These are phyloP conservation scores for Phaseolus coccineus DNA, from an alignment of 331 rosid species.

Conservation along the genomic window DNA sequence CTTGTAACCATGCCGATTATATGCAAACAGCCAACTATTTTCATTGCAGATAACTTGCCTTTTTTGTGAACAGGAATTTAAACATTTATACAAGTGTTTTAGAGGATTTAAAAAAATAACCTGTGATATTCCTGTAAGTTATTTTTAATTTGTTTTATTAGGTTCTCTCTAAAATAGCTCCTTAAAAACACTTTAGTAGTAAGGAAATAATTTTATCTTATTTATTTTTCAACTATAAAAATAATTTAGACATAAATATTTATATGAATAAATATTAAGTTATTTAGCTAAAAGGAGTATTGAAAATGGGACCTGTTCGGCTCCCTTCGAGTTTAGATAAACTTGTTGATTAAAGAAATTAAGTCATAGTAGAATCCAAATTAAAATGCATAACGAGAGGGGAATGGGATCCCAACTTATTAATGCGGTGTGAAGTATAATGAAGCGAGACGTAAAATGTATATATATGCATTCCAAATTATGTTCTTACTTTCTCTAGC, in stretches of 20 bases:
- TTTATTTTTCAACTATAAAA: background rate
- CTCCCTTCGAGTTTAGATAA: background rate
- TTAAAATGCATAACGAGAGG: background rate
- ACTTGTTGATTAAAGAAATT: background rate
- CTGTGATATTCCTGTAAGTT: background rate
- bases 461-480: background rate
- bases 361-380: background rate
- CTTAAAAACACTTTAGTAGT: background rate
- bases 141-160: background rate
- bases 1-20: background rate
- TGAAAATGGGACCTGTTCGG: background rate
- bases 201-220: background rate
- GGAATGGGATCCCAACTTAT: background rate
- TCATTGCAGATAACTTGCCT: background rate
- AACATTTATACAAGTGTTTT: background rate
- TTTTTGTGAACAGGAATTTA: background rate
- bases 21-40: background rate
- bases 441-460: background rate
- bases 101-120: background rate
- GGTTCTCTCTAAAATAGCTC: background rate
- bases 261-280: background rate
- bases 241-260: background rate
- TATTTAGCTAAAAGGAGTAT: background rate
- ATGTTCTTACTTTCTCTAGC: slow-evolving; percentile 15
- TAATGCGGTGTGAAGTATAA: background rate